Conservation (phyloP, 2,329 filamentous ascomycete genomes). For the Aspergillus clavatus region DNA sequence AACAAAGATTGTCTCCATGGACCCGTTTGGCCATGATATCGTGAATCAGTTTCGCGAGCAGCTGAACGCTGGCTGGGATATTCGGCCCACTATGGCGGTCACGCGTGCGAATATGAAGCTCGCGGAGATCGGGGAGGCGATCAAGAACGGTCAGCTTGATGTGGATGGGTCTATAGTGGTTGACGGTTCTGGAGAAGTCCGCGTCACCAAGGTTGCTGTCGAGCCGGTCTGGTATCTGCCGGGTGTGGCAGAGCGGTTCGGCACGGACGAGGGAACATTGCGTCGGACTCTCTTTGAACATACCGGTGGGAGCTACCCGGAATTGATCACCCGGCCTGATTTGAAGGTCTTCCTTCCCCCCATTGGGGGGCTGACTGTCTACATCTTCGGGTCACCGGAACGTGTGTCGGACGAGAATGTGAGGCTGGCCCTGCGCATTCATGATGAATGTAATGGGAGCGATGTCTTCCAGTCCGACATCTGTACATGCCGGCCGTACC, state of each 20-base stretch:
- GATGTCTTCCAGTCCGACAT: constrained; percentile 98
- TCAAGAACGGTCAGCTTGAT: constrained; percentile 68
- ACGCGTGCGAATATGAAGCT: constrained; percentile 94
- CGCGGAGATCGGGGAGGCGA: constrained; percentile 88
- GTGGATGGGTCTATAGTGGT: constrained; percentile 86
- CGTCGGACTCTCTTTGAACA: constrained; percentile 88
- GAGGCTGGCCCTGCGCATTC: constrained; percentile 76
- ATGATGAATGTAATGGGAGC: constrained; percentile 88
- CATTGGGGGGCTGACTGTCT: constrained; percentile 92
- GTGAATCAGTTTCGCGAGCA: constrained; percentile 74
- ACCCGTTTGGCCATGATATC: constrained; percentile 83
- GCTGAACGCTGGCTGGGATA: constrained; percentile 67
- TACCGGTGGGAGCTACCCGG: constrained; percentile 92
- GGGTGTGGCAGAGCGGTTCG: constrained; percentile 86
- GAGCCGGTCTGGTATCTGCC: constrained; percentile 90
- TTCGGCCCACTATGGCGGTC: constrained; percentile 84
- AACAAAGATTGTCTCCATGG: constrained; percentile 97
- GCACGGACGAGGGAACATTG: constrained; percentile 81
- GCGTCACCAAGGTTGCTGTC: constrained; percentile 93
- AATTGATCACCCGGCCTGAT: constrained; percentile 89
- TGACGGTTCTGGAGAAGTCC: constrained; percentile 78
- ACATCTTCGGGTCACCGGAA: constrained; percentile 91
- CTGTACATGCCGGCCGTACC: constrained; percentile 86
- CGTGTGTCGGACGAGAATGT: constrained; percentile 87
- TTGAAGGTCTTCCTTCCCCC: constrained; percentile 95